Conservation (phyloP, 192 early-diverging fungal genomes). For the Coemansia sp. region DNA sequence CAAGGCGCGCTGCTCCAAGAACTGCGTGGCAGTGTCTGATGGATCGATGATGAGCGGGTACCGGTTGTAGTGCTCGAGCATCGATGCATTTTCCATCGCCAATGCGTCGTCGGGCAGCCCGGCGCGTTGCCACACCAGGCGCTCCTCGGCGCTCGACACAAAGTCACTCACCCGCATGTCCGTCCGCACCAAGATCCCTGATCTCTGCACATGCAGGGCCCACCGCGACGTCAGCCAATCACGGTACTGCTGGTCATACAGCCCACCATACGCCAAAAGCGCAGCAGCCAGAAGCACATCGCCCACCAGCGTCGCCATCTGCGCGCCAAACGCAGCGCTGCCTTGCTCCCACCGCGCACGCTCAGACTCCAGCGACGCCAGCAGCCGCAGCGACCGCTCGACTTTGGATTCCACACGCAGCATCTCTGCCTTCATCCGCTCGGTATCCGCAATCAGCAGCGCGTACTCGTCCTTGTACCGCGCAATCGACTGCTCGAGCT, state of each 20-base stretch:
- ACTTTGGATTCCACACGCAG: constrained; percentile 90
- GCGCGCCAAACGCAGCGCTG: constrained; percentile 86
- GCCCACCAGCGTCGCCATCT: constrained; percentile 98
- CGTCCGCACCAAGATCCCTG: constrained; percentile 57
- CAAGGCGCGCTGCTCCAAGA: constrained; percentile 68
- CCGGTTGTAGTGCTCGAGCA: constrained; percentile 91
- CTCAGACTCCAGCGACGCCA: constrained; percentile 89
- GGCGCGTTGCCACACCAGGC: constrained; percentile 84
- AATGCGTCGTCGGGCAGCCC: constrained; percentile 82
- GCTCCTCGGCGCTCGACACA: constrained; percentile 87
- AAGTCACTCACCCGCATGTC: constrained; percentile 88
- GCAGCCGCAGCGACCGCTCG: constrained; percentile 81
- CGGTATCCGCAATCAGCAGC: constrained; percentile 89
- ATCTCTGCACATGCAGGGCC: constrained; percentile 60
- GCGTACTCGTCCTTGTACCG: constrained; percentile 98
- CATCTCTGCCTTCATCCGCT: constrained; percentile 90
- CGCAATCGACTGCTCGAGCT: constrained; percentile 84
- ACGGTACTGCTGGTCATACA: constrained; percentile 97
- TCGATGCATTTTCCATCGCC: constrained; percentile 98
- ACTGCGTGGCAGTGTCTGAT: constrained; percentile 86
- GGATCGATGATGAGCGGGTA: constrained; percentile 99
- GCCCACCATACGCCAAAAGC: constrained; percentile 95
- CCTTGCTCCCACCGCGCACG: constrained; percentile 88
- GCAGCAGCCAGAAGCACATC: constrained; percentile 91
- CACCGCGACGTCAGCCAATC: constrained; percentile 77